Evolutionary conservation across 2,329 filamentous ascomycete species (phyloP).

Genomic region (Trichophyton simii): DNA sequence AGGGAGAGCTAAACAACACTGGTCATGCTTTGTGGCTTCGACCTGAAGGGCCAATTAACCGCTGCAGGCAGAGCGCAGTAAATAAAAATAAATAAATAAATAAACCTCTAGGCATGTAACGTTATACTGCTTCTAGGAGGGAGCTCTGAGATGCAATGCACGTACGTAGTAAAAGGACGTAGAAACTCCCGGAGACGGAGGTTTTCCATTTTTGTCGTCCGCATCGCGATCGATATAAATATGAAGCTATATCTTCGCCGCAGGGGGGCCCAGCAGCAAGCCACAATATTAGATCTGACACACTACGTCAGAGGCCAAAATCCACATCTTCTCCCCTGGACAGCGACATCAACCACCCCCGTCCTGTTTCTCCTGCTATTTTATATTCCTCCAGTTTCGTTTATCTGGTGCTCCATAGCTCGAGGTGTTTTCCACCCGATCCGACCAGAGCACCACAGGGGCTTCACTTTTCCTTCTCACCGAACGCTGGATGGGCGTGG

Average conservation of each 20-base stretch:
- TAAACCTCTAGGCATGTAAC: background rate
- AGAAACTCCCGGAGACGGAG: background rate
- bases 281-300: background rate
- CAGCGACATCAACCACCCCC: background rate
- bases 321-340: background rate
- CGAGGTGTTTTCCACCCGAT: background rate
- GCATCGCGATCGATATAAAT: background rate
- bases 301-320: constrained; percentile 4
- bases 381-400: background rate
- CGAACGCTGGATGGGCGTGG: background rate
- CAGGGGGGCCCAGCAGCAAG: background rate
- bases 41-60: too few species aligned
- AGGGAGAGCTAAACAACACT: too few species aligned
- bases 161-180: background rate
- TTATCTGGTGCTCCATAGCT: background rate
- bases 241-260: background rate
- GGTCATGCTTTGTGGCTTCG: too few species aligned
- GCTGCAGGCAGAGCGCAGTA: background rate
- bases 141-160: background rate
- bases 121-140: too few species aligned
- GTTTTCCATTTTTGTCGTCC: background rate
- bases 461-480: background rate
- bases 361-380: background rate
- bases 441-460: background rate
- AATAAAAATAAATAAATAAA: background rate